Conservation (phyloP, 129 eudicot species). For the Artemisia tridentata region DNA sequence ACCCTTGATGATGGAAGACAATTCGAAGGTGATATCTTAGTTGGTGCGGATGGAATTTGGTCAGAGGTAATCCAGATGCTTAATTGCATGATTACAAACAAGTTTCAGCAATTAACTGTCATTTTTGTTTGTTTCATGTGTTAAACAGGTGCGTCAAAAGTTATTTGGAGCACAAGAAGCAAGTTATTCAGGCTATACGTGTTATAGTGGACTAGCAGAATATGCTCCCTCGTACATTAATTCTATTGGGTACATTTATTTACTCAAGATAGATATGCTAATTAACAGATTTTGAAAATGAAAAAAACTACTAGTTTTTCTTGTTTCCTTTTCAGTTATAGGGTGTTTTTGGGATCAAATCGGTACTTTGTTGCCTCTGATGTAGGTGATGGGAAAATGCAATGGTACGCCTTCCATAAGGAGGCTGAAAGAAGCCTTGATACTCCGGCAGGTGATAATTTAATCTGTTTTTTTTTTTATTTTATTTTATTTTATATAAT, state of each 20-base stretch:
- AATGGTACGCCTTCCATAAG: slow-evolving; percentile 48
- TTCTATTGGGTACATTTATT: slow-evolving; percentile 30
- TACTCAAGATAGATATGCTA: neutral
- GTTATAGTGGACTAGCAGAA: slow-evolving; percentile 42
- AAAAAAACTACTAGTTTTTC: neutral
- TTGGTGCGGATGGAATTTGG: slow-evolving; percentile 56
- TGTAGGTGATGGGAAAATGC: slow-evolving; percentile 45
- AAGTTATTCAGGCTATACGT: slow-evolving; percentile 40
- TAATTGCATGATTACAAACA: neutral
- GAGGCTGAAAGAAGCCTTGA: slow-evolving; percentile 29
- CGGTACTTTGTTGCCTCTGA: slow-evolving; percentile 48
- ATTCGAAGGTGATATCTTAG: slow-evolving; percentile 39
- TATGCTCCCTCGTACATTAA: slow-evolving; percentile 30
- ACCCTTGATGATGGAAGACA: slow-evolving; percentile 37
- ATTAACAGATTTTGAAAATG: neutral
- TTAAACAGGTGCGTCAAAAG: slow-evolving; percentile 31
- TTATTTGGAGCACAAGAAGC: slow-evolving; percentile 46
- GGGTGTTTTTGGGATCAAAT: slow-evolving; percentile 38
- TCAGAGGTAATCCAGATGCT: slow-evolving; percentile 28
- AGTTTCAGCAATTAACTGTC: neutral
- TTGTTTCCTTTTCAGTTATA: slow-evolving; percentile 23
- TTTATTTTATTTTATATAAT: neutral
- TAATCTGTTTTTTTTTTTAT: neutral
- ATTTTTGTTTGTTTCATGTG: slow-evolving; percentile 1
- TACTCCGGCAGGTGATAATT: slow-evolving; percentile 27